A percentile compares a stretch with the other conserved stretches of the same genome.
Conservation (phyloP, 1,284 basidiomycete genomes). For the Pseudozyma tsukubaensis region DNA sequence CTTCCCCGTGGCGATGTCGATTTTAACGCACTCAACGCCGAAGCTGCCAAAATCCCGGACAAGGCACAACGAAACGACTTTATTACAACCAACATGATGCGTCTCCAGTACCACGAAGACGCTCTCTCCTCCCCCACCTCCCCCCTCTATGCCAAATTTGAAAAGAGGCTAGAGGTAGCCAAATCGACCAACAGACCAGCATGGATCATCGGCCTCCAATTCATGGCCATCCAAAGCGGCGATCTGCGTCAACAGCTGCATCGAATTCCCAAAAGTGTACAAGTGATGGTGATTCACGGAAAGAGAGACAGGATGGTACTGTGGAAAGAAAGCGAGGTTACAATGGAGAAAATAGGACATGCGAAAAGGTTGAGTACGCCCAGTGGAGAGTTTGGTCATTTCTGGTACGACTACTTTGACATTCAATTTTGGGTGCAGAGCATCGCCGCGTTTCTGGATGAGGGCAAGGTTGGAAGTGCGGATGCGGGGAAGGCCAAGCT, state of each 20-base stretch:
- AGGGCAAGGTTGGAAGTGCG: conserved; percentile 6
- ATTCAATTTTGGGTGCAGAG: conserved; percentile 32
- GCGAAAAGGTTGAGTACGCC: conserved; percentile 37
- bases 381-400: conserved; percentile 48
- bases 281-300: conserved; percentile 60
- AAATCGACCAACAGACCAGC: conserved; percentile 37
- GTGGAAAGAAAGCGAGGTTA: conserved; percentile 51
- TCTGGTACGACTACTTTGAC: conserved; percentile 62
- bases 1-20: conserved; percentile 58
- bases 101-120: conserved; percentile 56
- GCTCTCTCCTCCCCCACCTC: conserved; percentile 27
- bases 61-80: conserved; percentile 38
- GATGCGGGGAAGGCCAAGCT: conserved; percentile 7
- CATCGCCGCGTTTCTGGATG: conserved; percentile 47
- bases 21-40: conserved; percentile 16
- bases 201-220: conserved; percentile 47
- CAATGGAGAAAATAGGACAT: conserved; percentile 45
- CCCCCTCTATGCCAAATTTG: conserved; percentile 20
- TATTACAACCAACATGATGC: conserved; percentile 50
- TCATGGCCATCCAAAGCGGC: conserved; percentile 50
- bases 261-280: conserved; percentile 30
- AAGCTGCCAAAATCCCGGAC: conserved; percentile 22
- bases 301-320: conserved; percentile 60
- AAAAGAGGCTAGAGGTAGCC: conserved; percentile 26
- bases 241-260: conserved; percentile 41